phyloP scores from a whole-genome alignment of 441 rosid genomes.

The Populus hybrid region DNA sequence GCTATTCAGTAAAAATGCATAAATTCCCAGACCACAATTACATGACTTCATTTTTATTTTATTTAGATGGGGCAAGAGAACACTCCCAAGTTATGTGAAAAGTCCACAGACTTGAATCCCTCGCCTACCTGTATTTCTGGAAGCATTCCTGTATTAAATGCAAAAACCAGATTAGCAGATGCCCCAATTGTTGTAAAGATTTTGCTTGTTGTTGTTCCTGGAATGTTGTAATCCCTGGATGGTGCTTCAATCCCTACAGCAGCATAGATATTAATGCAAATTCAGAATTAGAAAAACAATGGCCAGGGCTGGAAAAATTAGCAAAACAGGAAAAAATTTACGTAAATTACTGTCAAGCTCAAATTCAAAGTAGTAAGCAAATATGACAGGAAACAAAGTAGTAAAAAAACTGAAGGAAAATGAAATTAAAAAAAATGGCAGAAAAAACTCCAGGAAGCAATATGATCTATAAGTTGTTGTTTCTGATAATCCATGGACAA shows the following conservation, averaged over 20 bases:
- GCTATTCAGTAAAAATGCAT: not conserved
- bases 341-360: not conserved
- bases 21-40: not conserved
- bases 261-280: conserved; percentile 7
- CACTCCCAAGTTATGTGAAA: not conserved
- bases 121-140: conserved; percentile 84
- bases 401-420: not conserved
- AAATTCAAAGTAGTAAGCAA: not conserved
- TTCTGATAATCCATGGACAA: not conserved
- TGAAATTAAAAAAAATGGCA: not conserved
- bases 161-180: conserved; percentile 76
- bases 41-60: not conserved
- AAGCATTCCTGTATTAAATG: conserved; percentile 94
- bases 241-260: conserved; percentile 59
- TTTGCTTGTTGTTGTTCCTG: conserved; percentile 44
- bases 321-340: not conserved
- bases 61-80: not conserved
- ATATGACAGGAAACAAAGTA: no score
- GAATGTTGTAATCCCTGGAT: conserved; percentile 68
- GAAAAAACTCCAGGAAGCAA: not conserved
- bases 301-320: not conserved
- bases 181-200: conserved; percentile 74
- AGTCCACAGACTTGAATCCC: not conserved
- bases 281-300: conserved; percentile 1
- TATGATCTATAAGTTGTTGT: not conserved